Evolutionary conservation across 371 early-diverging fungal species (phyloP), one percentile per base, ranked within the genome.

Genomic region (Circinella minor): DNA sequence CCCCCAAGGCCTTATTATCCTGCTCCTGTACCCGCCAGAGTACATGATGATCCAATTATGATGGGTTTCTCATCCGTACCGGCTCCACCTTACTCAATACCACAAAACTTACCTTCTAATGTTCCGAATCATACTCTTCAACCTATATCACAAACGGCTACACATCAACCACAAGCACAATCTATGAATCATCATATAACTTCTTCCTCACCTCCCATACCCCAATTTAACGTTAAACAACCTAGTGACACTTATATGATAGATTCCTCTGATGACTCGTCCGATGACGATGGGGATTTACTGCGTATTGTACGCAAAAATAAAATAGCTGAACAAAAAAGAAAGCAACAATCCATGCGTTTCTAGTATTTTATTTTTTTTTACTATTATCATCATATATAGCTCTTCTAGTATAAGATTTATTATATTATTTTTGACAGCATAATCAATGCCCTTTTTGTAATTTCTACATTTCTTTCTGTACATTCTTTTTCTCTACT

Each of bases 221-320:
- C 11, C 5, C 57, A 27, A 27, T 27, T 27, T n/a, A 34, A 7
- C 27, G 27, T 57, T 14, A 14, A 13, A 14, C 8, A 15, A 14
- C 51, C 51, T 55, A 43, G 38, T 60, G 66, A 54, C 17, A 36
- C 60, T 5, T 57, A 65, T 60, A 55, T 48, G 60, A 71, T 55
- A 54, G 67, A 70, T 54, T 43, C 54, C 5, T 48, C 59, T 47
- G 64, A 65, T 37, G 70, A 71, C 34, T 74, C 73, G 48, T 74
- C 74, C 13, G 71, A 71, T 43, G 72, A 72, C 48, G 77, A 77
- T 38, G 74, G 71, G 6, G 77, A 77, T 47, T 65, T 77, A 43
- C 57, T 77, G 14, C 61, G 69, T 11, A 69, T 77, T 43, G 62
- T 77, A 55, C 71, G 71, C 37, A 73, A 73, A 61, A 77, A 77